phyloP scores from a whole-genome alignment of 1,284 basidiomycete genomes.

The Irpex lacteus region DNA sequence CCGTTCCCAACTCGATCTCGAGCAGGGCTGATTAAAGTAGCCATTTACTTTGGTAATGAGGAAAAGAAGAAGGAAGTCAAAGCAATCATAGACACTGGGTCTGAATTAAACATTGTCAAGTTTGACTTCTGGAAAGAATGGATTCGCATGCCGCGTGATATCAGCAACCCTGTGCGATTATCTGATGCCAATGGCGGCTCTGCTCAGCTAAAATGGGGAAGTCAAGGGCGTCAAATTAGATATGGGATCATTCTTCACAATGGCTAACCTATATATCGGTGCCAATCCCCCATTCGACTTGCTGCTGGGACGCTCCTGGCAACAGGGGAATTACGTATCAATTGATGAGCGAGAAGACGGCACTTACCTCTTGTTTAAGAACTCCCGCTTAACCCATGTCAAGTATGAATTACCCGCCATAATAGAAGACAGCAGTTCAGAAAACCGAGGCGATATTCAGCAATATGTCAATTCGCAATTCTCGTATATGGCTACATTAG shows the following conservation, averaged over 20 bases:
- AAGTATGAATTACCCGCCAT: conserved; percentile 1
- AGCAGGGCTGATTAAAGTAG: not conserved
- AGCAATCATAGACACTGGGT: conserved; percentile 8
- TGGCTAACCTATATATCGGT: conserved; percentile 19
- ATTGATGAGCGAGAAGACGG: conserved; percentile 26
- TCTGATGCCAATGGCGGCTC: conserved; percentile 9
- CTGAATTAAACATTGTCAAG: conserved; percentile 7
- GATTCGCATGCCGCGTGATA: not conserved
- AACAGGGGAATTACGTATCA: conserved; percentile 22
- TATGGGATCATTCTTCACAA: conserved; percentile 1
- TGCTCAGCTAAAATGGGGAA: not conserved
- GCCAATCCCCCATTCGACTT: conserved; percentile 22
- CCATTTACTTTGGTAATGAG: not conserved
- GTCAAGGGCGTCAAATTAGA: not conserved
- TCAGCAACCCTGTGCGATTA: not conserved
- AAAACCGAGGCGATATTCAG: no score
- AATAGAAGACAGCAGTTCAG: not conserved
- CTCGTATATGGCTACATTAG: no score
- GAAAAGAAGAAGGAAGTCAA: not conserved
- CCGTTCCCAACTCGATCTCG: not conserved
- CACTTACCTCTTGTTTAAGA: conserved; percentile 21
- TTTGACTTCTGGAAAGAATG: not conserved
- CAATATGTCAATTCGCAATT: no score
- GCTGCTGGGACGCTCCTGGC: conserved; percentile 28
- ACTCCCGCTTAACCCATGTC: not conserved